Percentiles rank a stretch among this genome's conserved stretches.
Evolutionary conservation across 2,329 filamentous ascomycete genomes (phyloP).

Genomic region (Pseudocercospora ulei): DNA sequence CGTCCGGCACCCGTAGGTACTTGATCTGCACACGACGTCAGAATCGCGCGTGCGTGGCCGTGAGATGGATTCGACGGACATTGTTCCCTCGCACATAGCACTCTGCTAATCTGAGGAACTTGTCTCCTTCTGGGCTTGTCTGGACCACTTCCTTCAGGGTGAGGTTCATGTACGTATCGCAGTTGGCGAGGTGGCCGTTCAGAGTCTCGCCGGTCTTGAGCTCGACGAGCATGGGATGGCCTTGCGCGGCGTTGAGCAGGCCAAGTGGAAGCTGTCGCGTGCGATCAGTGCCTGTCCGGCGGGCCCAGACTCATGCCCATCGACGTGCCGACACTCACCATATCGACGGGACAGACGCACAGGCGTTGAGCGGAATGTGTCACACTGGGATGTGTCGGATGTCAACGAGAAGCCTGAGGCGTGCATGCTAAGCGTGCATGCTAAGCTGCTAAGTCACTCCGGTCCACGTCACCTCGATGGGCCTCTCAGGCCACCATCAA

Average conservation of each 20-base stretch:
- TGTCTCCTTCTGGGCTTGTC: constrained; percentile 88
- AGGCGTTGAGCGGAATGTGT: too few species aligned
- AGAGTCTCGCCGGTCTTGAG: constrained; percentile 96
- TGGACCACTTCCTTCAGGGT: constrained; percentile 95
- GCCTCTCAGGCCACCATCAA: constrained; percentile 39
- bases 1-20: constrained; percentile 90
- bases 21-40: constrained; percentile 61
- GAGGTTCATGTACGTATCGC: constrained; percentile 99
- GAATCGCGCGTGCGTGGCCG: background rate
- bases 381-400: constrained; percentile 1
- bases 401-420: too few species aligned
- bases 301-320: constrained; percentile 6
- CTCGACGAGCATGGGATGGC: constrained; percentile 95
- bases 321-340: constrained; percentile 3
- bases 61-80: constrained; percentile 45
- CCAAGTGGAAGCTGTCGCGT: constrained; percentile 53
- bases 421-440: constrained; percentile 38
- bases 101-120: constrained; percentile 83
- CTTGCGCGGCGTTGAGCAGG: constrained; percentile 87
- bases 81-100: constrained; percentile 97
- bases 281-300: constrained; percentile 27
- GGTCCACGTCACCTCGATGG: constrained; percentile 31
- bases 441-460: too few species aligned
- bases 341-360: constrained; percentile 2
- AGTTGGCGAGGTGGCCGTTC: constrained; percentile 89